A percentile compares a stretch with the other conserved stretches of the same genome.
Evolutionary conservation across 2,329 filamentous ascomycete species (phyloP).

Genomic region (Trichoderma guizhouense): DNA sequence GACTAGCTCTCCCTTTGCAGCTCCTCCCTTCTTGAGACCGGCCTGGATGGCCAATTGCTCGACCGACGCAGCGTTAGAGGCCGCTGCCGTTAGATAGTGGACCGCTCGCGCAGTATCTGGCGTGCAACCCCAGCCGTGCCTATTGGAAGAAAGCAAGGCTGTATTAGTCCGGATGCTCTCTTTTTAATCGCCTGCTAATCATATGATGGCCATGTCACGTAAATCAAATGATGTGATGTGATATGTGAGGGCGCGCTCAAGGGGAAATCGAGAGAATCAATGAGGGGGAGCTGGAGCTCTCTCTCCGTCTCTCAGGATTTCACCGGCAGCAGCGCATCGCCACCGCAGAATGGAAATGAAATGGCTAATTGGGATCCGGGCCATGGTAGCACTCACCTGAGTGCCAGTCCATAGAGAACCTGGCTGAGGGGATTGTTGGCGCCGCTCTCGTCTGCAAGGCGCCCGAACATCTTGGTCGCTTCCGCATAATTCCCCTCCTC

Average conservation of each 20-base stretch:
- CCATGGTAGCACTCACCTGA: slow-evolving; percentile 58
- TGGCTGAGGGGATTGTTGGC: slow-evolving; percentile 92
- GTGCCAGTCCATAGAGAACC: slow-evolving; percentile 88
- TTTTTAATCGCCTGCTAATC: not conserved
- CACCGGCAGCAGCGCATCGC: slow-evolving; percentile 2
- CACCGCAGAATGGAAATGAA: not conserved
- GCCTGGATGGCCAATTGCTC: slow-evolving; percentile 82
- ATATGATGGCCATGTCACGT: slow-evolving; percentile 13
- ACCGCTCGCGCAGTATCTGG: slow-evolving; percentile 71
- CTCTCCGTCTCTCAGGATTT: not conserved
- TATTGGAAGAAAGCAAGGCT: slow-evolving; percentile 33
- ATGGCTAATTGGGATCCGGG: not conserved
- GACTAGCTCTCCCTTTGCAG: slow-evolving; percentile 92
- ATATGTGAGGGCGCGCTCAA: slow-evolving; percentile 7
- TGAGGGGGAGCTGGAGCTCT: not conserved
- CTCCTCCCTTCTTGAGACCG: slow-evolving; percentile 87
- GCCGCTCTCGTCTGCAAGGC: slow-evolving; percentile 76
- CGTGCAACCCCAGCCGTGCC: slow-evolving; percentile 89
- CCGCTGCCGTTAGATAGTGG: slow-evolving; percentile 80
- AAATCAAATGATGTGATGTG: slow-evolving; percentile 11
- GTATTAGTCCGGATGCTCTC: slow-evolving; percentile 4
- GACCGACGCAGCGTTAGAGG: slow-evolving; percentile 82
- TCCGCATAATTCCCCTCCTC: slow-evolving; percentile 74
- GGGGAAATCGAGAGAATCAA: not conserved
- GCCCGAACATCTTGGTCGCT: slow-evolving; percentile 82